Conservation (phyloP, 2,329 filamentous ascomycete species). For the Claviceps digitariae region DNA sequence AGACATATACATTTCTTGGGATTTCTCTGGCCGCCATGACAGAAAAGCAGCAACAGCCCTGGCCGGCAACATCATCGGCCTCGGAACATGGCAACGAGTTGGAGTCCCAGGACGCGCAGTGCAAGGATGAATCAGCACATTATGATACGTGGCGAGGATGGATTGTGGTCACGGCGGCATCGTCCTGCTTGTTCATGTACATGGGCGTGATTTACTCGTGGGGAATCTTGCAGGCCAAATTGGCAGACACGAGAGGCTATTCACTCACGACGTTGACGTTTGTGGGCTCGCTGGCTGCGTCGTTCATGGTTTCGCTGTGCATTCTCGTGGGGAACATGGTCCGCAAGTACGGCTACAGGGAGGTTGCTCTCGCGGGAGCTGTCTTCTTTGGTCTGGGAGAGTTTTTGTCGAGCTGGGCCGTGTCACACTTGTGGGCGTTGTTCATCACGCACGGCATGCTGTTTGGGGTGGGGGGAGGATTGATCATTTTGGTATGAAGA, state of each 20-base stretch:
- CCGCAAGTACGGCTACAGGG: conserved; percentile 11
- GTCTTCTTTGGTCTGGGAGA: conserved; percentile 15
- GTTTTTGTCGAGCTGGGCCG: conserved; percentile 14
- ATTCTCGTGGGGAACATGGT: conserved; percentile 13
- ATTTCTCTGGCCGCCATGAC: too few species aligned
- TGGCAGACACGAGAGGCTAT: conserved; percentile 11
- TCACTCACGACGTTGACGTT: conserved; percentile 15
- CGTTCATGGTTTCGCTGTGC: conserved; percentile 15
- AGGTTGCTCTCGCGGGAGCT: conserved; percentile 11
- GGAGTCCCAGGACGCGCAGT: too few species aligned
- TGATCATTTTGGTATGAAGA: conserved; percentile 13
- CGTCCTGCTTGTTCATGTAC: conserved; percentile 14
- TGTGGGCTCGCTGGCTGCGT: conserved; percentile 15
- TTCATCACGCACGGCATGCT: conserved; percentile 15
- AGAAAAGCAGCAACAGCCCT: too few species aligned
- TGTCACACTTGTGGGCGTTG: conserved; percentile 10
- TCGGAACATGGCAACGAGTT: too few species aligned
- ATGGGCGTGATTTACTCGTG: conserved; percentile 17
- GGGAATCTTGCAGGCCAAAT: conserved; percentile 14
- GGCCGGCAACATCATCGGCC: too few species aligned
- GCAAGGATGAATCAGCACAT: neutral
- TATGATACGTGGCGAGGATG: conserved; percentile 11
- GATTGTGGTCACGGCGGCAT: conserved; percentile 14
- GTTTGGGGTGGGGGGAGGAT: conserved; percentile 15
- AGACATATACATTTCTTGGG: too few species aligned